Percentiles rank a stretch among this genome's conserved stretches.
Evolutionary conservation across 78 protist species (phyloP).

Genomic region (Chrysochromulina parva): DNA sequence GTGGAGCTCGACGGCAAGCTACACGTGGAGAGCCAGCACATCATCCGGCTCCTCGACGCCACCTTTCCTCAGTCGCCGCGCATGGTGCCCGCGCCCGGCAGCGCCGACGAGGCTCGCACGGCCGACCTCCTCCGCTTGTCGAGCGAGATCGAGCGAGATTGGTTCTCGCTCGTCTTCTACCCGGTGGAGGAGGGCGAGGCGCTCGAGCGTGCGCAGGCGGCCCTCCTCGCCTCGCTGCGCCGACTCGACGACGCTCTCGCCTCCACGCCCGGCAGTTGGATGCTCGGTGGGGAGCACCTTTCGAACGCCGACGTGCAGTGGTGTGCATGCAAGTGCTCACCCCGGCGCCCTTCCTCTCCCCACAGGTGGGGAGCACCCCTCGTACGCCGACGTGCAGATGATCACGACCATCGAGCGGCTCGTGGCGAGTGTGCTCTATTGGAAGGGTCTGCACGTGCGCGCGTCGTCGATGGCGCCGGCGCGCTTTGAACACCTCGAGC

Average conservation of each 20-base stretch:
- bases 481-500: neutral
- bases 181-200: too few relatives aligned
- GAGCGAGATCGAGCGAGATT: neutral
- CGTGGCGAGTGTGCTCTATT: neutral
- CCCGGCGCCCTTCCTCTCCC: conserved; percentile 23
- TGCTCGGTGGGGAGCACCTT: too few relatives aligned
- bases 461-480: too few relatives aligned
- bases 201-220: too few relatives aligned
- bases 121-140: neutral
- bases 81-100: neutral
- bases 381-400: conserved; percentile 51
- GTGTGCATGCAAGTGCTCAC: neutral
- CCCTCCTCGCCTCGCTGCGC: neutral
- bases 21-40: neutral
- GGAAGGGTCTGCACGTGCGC: neutral
- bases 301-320: too few relatives aligned
- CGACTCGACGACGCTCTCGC: neutral
- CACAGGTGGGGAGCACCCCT: conserved; percentile 34
- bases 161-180: neutral
- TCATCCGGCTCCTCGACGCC: conserved; percentile 9
- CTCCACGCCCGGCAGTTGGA: too few relatives aligned
- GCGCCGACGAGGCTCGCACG: neutral
- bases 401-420: conserved; percentile 47
- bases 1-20: conserved; percentile 36
- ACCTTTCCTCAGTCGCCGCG: neutral